These are phyloP conservation scores for Parathielavia appendiculata DNA, from an alignment of 495 filamentous ascomycete genomes.

Conservation along the genomic window DNA sequence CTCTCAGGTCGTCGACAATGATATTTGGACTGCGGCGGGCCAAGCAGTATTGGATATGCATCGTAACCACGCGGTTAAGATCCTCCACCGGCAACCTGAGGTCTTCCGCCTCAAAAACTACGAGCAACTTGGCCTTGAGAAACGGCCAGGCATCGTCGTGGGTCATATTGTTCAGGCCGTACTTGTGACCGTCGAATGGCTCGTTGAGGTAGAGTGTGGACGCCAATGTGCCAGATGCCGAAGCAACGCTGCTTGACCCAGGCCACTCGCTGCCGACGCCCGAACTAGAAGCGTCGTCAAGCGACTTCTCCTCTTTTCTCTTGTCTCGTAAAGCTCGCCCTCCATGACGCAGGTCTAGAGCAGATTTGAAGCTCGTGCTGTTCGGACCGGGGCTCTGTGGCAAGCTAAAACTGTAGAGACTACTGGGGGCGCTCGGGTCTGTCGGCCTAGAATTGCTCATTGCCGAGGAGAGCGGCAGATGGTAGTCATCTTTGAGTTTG, in stretches of 20 bases:
- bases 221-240: conserved; percentile 28
- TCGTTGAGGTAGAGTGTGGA: conserved; percentile 43
- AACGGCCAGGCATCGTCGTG: conserved; percentile 94
- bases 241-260: conserved; percentile 47
- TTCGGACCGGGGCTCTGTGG: conserved; percentile 70
- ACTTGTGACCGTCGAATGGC: conserved; percentile 45
- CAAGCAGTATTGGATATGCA: conserved; percentile 74
- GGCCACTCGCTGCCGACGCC: conserved; percentile 46
- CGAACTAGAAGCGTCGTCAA: conserved; percentile 38
- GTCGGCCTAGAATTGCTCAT: conserved; percentile 82
- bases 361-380: conserved; percentile 68
- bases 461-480: conserved; percentile 80
- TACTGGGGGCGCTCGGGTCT: conserved; percentile 77
- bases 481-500: conserved; percentile 77
- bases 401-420: conserved; percentile 66
- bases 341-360: conserved; percentile 79
- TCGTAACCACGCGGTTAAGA: conserved; percentile 77
- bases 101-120: conserved; percentile 91
- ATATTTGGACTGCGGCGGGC: conserved; percentile 59
- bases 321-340: conserved; percentile 81
- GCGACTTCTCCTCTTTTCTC: conserved; percentile 72
- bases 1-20: conserved; percentile 73
- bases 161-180: conserved; percentile 75
- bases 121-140: conserved; percentile 81
- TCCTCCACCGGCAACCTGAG: conserved; percentile 88